These are phyloP conservation scores for Quercus phellos DNA, from an alignment of 331 rosid genomes.

Conservation along the genomic window DNA sequence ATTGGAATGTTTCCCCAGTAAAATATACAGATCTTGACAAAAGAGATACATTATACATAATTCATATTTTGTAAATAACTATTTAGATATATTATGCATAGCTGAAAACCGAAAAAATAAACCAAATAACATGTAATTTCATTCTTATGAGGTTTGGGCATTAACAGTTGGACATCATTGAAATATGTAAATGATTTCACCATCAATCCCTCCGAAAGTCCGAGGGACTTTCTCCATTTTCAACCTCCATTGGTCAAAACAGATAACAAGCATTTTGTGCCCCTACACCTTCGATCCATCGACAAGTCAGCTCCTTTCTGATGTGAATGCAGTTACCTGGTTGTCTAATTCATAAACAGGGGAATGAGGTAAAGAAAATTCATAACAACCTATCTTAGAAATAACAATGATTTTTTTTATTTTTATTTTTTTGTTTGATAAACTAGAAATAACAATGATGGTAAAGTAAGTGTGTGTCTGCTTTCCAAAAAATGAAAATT, in stretches of 20 bases:
- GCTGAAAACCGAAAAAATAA: not conserved
- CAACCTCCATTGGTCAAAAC: not conserved
- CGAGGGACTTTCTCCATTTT: not conserved
- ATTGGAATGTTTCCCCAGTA: not conserved
- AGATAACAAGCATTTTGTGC: not conserved
- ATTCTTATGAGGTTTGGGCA: conserved; percentile 3
- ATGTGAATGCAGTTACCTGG: conserved; percentile 31
- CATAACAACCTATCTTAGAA: not conserved
- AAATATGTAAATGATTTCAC: conserved; percentile 5
- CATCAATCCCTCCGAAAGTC: not conserved
- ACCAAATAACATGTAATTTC: not conserved
- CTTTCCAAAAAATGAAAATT: no score
- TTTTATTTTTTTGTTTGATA: no score
- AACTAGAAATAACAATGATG: no score
- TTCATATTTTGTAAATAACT: not conserved
- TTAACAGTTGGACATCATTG: conserved; percentile 9
- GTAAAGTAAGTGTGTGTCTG: no score
- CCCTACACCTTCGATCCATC: conserved; percentile 9
- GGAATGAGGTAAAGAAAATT: not conserved
- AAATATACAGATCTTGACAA: not conserved
- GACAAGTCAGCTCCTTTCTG: conserved; percentile 13
- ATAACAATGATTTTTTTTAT: not conserved
- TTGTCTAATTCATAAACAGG: conserved; percentile 30
- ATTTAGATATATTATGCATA: not conserved
- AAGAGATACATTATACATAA: not conserved